These are phyloP conservation scores for Polysphondylium violaceum DNA, from an alignment of 78 protist genomes.

Conservation along the genomic window DNA sequence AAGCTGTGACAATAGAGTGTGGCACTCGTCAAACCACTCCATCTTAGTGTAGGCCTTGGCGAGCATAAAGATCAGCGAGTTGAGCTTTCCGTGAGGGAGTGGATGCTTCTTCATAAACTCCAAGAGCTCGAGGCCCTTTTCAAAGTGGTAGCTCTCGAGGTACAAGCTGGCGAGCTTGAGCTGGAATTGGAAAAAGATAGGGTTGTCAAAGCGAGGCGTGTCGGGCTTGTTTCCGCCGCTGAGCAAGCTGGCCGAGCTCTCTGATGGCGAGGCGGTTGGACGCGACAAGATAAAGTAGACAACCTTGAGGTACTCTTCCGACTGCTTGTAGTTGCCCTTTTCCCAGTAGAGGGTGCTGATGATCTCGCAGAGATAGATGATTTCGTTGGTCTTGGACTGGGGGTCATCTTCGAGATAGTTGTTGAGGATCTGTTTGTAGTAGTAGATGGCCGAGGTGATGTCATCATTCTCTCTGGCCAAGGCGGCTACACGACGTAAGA, in stretches of 20 bases:
- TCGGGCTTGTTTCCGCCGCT: conserved; percentile 8
- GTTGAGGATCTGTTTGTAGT: conserved; percentile 70
- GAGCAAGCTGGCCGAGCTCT: not conserved
- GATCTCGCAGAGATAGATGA: conserved; percentile 59
- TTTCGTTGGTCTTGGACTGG: conserved; percentile 72
- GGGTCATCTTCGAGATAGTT: conserved; percentile 73
- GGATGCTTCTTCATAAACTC: conserved; percentile 53
- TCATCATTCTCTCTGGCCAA: conserved; percentile 80
- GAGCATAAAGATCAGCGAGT: conserved; percentile 48
- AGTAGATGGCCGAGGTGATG: conserved; percentile 66
- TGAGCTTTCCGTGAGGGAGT: conserved; percentile 65
- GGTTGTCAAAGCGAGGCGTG: conserved; percentile 70
- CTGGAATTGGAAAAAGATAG: conserved; percentile 74
- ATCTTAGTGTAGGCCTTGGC: conserved; percentile 73
- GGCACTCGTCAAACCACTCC: conserved; percentile 68
- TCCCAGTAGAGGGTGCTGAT: conserved; percentile 72
- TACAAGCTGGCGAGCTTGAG: conserved; percentile 64
- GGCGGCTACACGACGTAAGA: conserved; percentile 63
- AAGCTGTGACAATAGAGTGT: conserved; percentile 23
- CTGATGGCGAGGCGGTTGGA: not conserved
- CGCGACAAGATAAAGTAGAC: conserved; percentile 41
- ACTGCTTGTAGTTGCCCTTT: conserved; percentile 61
- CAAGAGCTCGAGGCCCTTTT: conserved; percentile 70
- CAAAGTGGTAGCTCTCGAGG: conserved; percentile 74
- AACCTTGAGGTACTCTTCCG: conserved; percentile 63